Evolutionary conservation across 75 land plant genomes (phyloP).

Genomic region (Cunninghamia lanceolata): DNA sequence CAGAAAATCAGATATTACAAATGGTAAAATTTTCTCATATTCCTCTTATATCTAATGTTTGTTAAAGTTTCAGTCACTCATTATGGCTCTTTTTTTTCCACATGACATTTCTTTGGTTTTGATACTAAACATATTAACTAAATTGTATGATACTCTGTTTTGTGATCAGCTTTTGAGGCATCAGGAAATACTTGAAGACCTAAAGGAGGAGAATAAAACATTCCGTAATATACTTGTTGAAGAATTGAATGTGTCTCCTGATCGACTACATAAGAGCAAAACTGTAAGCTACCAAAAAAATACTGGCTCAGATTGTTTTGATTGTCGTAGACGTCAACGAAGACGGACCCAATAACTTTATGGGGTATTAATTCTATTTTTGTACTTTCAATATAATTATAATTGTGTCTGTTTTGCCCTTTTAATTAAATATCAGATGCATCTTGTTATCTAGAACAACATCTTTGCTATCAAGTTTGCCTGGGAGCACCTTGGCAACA

Average conservation of each 20-base stretch:
- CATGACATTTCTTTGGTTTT: background rate
- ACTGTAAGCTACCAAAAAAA: background rate
- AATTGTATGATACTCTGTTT: background rate
- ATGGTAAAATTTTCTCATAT: background rate
- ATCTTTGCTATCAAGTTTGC: no score
- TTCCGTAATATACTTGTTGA: conserved; percentile 4
- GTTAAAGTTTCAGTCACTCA: background rate
- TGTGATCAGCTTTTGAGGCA: conserved; percentile 12
- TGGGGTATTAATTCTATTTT: background rate
- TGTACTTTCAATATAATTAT: background rate
- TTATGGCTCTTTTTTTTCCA: background rate
- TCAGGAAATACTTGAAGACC: conserved; percentile 1
- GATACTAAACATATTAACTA: background rate
- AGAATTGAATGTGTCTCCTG: conserved; percentile 13
- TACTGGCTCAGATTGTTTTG: conserved; percentile 2
- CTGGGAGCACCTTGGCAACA: no score
- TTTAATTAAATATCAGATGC: background rate
- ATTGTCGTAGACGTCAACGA: conserved; percentile 1
- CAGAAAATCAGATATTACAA: conserved; percentile 4
- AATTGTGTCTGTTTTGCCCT: background rate
- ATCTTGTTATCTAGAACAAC: no score
- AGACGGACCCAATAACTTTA: background rate
- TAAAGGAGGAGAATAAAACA: conserved; percentile 1
- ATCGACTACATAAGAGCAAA: background rate
- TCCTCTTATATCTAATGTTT: background rate